These are phyloP conservation scores for Hymenotorrendiella dingleyae DNA, from an alignment of 2,329 filamentous ascomycete species.

Conservation along the genomic window DNA sequence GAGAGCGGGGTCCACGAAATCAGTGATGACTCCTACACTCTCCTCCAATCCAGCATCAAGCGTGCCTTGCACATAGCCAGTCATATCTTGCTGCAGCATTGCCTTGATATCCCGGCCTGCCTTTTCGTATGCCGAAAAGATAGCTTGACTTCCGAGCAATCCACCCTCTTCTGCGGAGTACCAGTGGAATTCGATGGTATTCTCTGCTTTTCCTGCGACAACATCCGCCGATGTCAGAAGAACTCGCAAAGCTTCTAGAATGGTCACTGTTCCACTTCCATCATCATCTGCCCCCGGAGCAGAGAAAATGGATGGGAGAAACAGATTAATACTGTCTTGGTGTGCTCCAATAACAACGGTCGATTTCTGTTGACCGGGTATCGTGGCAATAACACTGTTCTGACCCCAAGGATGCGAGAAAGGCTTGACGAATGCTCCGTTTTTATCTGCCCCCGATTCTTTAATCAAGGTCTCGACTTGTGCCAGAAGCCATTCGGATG, in stretches of 20 bases:
- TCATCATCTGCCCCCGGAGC: conserved; percentile 96
- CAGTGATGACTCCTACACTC: conserved; percentile 86
- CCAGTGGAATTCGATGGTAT: conserved; percentile 96
- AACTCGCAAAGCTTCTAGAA: conserved; percentile 81
- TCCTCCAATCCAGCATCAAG: conserved; percentile 76
- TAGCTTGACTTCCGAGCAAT: conserved; percentile 79
- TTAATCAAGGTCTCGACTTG: conserved; percentile 68
- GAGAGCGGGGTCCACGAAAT: conserved; percentile 77
- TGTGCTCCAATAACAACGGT: conserved; percentile 88
- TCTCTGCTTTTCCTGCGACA: conserved; percentile 63
- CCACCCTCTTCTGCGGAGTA: conserved; percentile 89
- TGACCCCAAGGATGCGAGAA: conserved; percentile 87
- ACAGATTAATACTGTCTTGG: conserved; percentile 93
- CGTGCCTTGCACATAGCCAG: conserved; percentile 78
- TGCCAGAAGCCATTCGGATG: conserved; percentile 77
- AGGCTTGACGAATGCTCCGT: conserved; percentile 62
- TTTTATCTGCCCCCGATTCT: conserved; percentile 60
- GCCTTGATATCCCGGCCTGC: conserved; percentile 73
- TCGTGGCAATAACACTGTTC: conserved; percentile 82
- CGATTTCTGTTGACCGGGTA: conserved; percentile 78
- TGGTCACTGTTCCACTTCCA: conserved; percentile 87
- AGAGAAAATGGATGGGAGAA: conserved; percentile 73
- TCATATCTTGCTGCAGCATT: conserved; percentile 99
- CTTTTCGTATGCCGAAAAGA: conserved; percentile 77
- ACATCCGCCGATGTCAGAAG: conserved; percentile 70